Conservation (phyloP, 2,329 filamentous ascomycete species). For the Didymella pomorum region DNA sequence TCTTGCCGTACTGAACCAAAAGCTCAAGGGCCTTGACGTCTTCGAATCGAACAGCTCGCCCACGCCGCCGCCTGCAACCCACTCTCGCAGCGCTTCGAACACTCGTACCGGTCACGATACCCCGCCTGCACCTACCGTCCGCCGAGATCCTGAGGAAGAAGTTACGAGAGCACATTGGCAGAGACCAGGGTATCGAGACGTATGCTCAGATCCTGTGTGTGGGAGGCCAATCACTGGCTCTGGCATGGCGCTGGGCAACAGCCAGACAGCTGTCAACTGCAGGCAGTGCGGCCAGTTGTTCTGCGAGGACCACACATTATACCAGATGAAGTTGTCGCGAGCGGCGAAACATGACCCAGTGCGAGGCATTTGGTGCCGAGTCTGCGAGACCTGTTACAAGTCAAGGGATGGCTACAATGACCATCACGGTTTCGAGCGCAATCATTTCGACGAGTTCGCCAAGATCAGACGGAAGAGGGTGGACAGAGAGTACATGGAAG, state of each 20-base stretch:
- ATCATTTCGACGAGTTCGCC: slow-evolving; percentile 76
- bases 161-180: slow-evolving; percentile 94
- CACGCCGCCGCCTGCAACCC: slow-evolving; percentile 49
- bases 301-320: slow-evolving; percentile 98
- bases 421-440: slow-evolving; percentile 72
- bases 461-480: slow-evolving; percentile 77
- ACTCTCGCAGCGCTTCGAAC: slow-evolving; percentile 43
- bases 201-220: slow-evolving; percentile 87
- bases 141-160: slow-evolving; percentile 83
- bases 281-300: slow-evolving; percentile 91
- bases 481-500: slow-evolving; percentile 85
- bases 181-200: slow-evolving; percentile 73
- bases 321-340: slow-evolving; percentile 96
- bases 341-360: slow-evolving; percentile 90
- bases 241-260: slow-evolving; percentile 73
- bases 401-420: slow-evolving; percentile 96
- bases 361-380: slow-evolving; percentile 88
- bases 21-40: slow-evolving; percentile 88
- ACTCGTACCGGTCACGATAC: slow-evolving; percentile 45
- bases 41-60: slow-evolving; percentile 88
- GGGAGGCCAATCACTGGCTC: slow-evolving; percentile 55
- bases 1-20: slow-evolving; percentile 89
- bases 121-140: slow-evolving; percentile 28
- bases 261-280: slow-evolving; percentile 89
- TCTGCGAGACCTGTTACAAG: slow-evolving; percentile 99